Base-by-base conservation (phyloP, 2,329 filamentous ascomycete species). In the Fonsecaea erecta region DNA sequence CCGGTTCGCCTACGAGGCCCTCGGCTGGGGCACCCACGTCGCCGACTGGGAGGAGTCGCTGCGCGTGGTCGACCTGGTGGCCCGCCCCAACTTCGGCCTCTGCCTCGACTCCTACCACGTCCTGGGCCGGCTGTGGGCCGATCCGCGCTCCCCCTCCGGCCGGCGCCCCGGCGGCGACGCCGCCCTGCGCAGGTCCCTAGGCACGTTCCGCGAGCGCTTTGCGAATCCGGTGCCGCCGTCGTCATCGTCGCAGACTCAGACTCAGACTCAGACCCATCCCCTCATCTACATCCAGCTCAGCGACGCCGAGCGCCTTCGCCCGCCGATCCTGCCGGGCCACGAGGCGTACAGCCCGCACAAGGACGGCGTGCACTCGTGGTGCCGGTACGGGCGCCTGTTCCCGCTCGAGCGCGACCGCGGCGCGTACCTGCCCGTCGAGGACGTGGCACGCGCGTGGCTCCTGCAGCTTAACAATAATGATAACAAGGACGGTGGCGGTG, bases 61-160 rank as follows among this genome's bases (percentile, higher is more conserved):
- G 16, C 40, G 70, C 0, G 60, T 76, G 1, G 71, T 74, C 0
- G 35, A 73, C 5, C 54, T 65, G 0, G 77, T 78, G 0, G 53
- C 75, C 30, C 69, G 76, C 2, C 30, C 66, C 0, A 79, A 79
- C 55, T 79, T 79, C 52, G 76, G 77, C 0, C 64, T 78, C 0
- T 79, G 77, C 53, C 68, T 78, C 7, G 77, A 79, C 60, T 77
- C 65, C 0, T 79, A 77, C 63, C 77, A 79, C 56, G 67, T 75
- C 14, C 54, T 70, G 9, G 75, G 73, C 0, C 73, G 73, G 46
- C 28, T 78, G 6, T 79, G 76, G 76, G 77, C 68, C 0, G 73
- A 75, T 64, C 69, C 73, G 2, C 70, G 70, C 21, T 57, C 66
- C 1, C 2, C 48, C 0, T 71, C 69, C 1, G 77, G 77, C 0